phyloP scores from a whole-genome alignment of 345 rosid species.

The Salix exigua region DNA sequence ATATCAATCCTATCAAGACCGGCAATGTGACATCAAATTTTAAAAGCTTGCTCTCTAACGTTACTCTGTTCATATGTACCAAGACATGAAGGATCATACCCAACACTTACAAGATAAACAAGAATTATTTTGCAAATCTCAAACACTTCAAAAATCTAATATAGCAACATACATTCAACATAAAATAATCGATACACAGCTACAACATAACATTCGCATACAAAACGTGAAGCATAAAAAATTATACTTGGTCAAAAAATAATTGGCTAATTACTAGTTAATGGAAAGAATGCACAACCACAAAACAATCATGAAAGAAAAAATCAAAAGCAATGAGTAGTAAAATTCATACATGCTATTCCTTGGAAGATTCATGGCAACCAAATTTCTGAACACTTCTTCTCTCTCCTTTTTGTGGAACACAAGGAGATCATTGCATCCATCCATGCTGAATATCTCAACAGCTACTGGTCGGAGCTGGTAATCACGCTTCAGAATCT shows the following conservation, averaged over 20 bases:
- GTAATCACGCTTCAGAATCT: conserved; percentile 95
- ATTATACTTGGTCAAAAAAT: not conserved
- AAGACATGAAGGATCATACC: not conserved
- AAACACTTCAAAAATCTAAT: not conserved
- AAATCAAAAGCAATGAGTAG: not conserved
- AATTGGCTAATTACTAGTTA: not conserved
- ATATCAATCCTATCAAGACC: not conserved
- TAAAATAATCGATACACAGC: not conserved
- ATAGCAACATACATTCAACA: too few species aligned
- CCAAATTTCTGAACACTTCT: conserved; percentile 92
- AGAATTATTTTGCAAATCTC: not conserved
- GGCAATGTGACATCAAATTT: not conserved
- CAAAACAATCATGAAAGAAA: not conserved
- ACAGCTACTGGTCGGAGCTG: conserved; percentile 98
- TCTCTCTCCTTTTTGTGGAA: conserved; percentile 99
- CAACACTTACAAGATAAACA: not conserved
- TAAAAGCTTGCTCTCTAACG: not conserved
- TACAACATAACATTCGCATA: not conserved
- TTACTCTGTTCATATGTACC: not conserved
- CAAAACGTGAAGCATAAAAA: not conserved
- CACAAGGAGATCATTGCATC: conserved; percentile 92
- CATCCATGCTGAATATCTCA: conserved; percentile 99
- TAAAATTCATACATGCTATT: conserved; percentile 74
- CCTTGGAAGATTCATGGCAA: conserved; percentile 93
- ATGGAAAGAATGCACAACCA: not conserved